Evolutionary conservation across 225 moss, liverwort and hornwort genomes (phyloP), one percentile per base, ranked within the genome.

Genomic region (Pleurozium schreberi): DNA sequence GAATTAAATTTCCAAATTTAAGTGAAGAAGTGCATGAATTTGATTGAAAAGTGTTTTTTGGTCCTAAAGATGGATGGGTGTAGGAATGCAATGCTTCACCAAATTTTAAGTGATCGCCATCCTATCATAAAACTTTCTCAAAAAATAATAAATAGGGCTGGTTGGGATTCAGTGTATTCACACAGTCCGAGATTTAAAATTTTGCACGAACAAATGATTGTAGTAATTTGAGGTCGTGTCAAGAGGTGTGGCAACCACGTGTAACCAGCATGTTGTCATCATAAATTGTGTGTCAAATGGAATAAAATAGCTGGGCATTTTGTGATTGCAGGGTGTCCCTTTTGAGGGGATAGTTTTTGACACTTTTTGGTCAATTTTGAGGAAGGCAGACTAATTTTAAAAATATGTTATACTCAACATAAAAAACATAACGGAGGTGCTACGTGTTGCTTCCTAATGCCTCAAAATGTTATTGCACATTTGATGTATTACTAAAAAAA

Each of bases 351-450:
- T 6, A 30, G 6, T 28, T 43, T 73, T 16, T 3, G 5, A 71
- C 9, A 27, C 16, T 30, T 73, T 27, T 6, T 28, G 1, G 45
- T 4, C 17, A 30, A 47, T 30, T 42, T 73, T 47, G 18, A 30
- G 1, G 30, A 47, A 18, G 10, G 47, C 1, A 18, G 1, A 30
- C 30, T 18, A 28, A 30, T 17, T 43, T 42, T 63, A 6, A 3
- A 30, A 74, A 74, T 18, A 11, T 74, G 18, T 10, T 30, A 73
- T 31, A 6, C 4, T 1, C 45, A 45, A 47, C 18, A 31, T 7
- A 31, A 18, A 47, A 0, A 0, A 1, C 0, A 0, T 47, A 11
- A 47, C 47, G 17, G 26, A 74, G 11, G 11, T 18, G 18, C 27
- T 5, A 47, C 1, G 3, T 47, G 6, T 47, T 1, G 11, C 18